These are phyloP conservation scores for Myrica gale DNA, from an alignment of 306 rosid genomes.

Conservation along the genomic window DNA sequence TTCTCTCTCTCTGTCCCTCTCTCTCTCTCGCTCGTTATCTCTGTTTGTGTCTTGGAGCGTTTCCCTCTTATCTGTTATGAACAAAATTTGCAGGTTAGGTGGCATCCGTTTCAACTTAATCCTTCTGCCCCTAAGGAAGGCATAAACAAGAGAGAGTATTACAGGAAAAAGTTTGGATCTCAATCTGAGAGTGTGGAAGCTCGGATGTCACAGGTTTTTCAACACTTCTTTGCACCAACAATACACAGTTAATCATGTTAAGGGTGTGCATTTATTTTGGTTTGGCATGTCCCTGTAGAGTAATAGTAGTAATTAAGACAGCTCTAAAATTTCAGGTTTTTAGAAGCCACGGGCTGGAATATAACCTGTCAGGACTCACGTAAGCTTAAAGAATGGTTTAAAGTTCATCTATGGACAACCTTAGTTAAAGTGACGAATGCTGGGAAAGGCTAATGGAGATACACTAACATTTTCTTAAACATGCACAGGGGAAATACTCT, in stretches of 20 bases:
- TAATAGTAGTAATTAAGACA: background rate
- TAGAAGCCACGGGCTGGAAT: slow-evolving; percentile 47
- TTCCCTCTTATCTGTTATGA: slow-evolving; percentile 9
- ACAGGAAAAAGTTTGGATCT: slow-evolving; percentile 60
- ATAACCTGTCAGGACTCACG: slow-evolving; percentile 73
- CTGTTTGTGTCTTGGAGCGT: background rate
- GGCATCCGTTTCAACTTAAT: slow-evolving; percentile 84
- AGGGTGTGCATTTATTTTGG: slow-evolving; percentile 6
- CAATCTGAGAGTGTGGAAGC: slow-evolving; percentile 53
- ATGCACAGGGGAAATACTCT: slow-evolving; percentile 83
- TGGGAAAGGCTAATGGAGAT: slow-evolving; percentile 16
- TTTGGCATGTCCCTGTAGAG: slow-evolving; percentile 13
- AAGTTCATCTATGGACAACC: slow-evolving; percentile 22
- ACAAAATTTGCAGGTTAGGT: slow-evolving; percentile 52
- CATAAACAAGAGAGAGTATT: slow-evolving; percentile 56
- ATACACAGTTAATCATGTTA: slow-evolving; percentile 4
- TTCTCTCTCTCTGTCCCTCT: slow-evolving; percentile 22
- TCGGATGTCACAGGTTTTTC: slow-evolving; percentile 73
- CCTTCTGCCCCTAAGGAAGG: slow-evolving; percentile 90
- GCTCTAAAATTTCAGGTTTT: slow-evolving; percentile 57
- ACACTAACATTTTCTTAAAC: slow-evolving; percentile 24
- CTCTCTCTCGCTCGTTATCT: background rate
- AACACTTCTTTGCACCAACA: background rate
- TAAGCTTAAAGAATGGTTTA: slow-evolving; percentile 44
- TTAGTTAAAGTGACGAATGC: slow-evolving; percentile 1